Evolutionary conservation across 306 rosid genomes (phyloP), one percentile per base, ranked within the genome.

Genomic region (Castanea sativa): DNA sequence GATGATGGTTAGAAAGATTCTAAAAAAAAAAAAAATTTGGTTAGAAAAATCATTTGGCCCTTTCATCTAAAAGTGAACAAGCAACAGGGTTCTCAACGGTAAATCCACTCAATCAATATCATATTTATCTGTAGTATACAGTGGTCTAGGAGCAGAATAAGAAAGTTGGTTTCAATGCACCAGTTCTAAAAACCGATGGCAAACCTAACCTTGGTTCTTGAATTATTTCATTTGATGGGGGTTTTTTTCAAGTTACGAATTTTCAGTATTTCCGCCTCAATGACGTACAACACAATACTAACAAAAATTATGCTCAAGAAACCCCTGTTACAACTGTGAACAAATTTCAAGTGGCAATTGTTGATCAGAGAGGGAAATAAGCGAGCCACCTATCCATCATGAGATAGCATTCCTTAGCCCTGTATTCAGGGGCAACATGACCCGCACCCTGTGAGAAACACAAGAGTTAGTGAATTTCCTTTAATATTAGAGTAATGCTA

Each of bases 361-460:
- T 41, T 59, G 68, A 74, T 74, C 49, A 80, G 12, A 74, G 9
- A 5, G 83, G 79, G 55, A 16, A 75, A 68, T 74, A 67, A 5
- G 76, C 83, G 41, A 80, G 71, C 83, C 79, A 74, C 35, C 83
- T 70, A 80, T 80, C 71, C 5, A 80, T 12, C 79, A 74, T 74
- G 11, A 25, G 53, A 73, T 80, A 80, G 20, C 75, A 74, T 68
- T 80, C 83, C 79, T 80, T 80, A 16, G 79, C 70, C 73, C 51
- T 80, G 71, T 80, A 80, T 43, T 67, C 79, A 2, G 83, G 83
- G 38, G 83, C 83, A 12, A 55, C 83, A 29, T 80, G 83, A 51
- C 83, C 83, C 3, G 75, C 83, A 68, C 79, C 79, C 79, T 80
- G 76, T 63, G 58, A 35, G 12, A 38, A 12, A 1, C 55, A 74